These are phyloP conservation scores for Septoria petroselini DNA, from an alignment of 2,329 filamentous ascomycete genomes.

Conservation along the genomic window DNA sequence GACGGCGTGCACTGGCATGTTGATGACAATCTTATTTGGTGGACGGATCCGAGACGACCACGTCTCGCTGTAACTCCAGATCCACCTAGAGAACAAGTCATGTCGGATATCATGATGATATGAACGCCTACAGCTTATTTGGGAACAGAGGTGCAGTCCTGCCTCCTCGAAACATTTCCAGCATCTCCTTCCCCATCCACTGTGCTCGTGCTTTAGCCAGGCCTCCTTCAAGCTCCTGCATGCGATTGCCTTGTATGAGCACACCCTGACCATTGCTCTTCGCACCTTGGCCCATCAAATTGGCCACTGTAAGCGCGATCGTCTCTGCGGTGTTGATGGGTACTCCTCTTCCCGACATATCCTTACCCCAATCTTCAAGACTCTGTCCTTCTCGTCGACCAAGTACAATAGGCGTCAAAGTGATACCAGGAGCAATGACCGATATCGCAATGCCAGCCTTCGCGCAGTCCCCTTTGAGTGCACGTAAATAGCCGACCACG, in stretches of 20 bases:
- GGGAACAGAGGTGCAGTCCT: constrained; percentile 38
- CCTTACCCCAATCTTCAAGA: constrained; percentile 42
- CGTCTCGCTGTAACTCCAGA: not conserved
- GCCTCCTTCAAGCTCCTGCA: constrained; percentile 46
- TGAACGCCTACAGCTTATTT: constrained; percentile 30
- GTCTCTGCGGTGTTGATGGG: constrained; percentile 49
- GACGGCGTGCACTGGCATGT: constrained; percentile 12
- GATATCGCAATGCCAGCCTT: constrained; percentile 47
- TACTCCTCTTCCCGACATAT: constrained; percentile 46
- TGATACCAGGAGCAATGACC: constrained; percentile 51
- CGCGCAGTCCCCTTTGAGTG: constrained; percentile 49
- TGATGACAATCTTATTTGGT: constrained; percentile 7
- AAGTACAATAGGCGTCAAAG: constrained; percentile 46
- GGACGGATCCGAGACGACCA: not conserved
- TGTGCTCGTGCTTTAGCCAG: constrained; percentile 45
- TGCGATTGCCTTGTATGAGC: constrained; percentile 43
- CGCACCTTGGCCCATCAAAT: constrained; percentile 45
- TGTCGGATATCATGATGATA: constrained; percentile 1
- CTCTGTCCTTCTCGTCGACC: constrained; percentile 36
- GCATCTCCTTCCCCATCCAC: constrained; percentile 54
- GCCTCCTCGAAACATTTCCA: constrained; percentile 49
- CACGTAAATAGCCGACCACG: constrained; percentile 51
- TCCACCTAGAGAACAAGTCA: not conserved
- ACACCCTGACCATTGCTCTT: constrained; percentile 48
- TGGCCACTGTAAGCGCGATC: constrained; percentile 46